Percentiles rank a stretch among this genome's conserved stretches.
Conservation (phyloP, 1,284 basidiomycete species). For the Leccinum griseonigrum region DNA sequence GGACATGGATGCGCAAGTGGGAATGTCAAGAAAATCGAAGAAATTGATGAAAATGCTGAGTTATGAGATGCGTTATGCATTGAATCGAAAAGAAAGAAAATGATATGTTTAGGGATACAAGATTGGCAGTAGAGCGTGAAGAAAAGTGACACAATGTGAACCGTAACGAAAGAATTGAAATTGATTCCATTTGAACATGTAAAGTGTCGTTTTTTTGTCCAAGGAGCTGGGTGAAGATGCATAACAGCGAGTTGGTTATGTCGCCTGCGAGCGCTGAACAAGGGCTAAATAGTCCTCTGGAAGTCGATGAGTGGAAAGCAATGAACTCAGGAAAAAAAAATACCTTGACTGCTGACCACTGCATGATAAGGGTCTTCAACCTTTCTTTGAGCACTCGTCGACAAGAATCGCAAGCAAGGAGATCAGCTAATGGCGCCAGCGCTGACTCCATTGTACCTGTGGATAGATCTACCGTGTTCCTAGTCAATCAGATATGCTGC, state of each 20-base stretch:
- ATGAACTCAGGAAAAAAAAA: constrained; percentile 1
- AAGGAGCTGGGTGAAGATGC: neutral
- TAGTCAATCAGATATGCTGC: constrained; percentile 10
- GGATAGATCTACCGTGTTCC: constrained; percentile 47
- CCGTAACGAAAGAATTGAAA: neutral
- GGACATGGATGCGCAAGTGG: neutral
- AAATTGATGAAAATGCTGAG: constrained; percentile 2
- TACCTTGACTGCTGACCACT: constrained; percentile 80
- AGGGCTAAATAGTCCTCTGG: constrained; percentile 33
- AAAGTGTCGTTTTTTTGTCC: constrained; percentile 1
- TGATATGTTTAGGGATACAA: constrained; percentile 4
- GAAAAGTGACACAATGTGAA: neutral
- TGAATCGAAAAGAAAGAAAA: neutral
- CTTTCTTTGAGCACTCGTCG: constrained; percentile 57
- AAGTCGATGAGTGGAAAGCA: constrained; percentile 10
- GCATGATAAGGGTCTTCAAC: constrained; percentile 63
- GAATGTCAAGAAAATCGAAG: neutral
- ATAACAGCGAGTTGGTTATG: constrained; percentile 10
- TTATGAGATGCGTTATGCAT: constrained; percentile 1
- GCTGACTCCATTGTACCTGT: constrained; percentile 60
- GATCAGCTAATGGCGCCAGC: constrained; percentile 54
- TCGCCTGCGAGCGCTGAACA: neutral
- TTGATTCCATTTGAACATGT: neutral
- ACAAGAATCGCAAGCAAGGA: constrained; percentile 61
- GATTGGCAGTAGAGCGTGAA: neutral